Evolutionary conservation across 1,139 yeast species (phyloP).

Genomic region (Wickerhamomyces sp.): DNA sequence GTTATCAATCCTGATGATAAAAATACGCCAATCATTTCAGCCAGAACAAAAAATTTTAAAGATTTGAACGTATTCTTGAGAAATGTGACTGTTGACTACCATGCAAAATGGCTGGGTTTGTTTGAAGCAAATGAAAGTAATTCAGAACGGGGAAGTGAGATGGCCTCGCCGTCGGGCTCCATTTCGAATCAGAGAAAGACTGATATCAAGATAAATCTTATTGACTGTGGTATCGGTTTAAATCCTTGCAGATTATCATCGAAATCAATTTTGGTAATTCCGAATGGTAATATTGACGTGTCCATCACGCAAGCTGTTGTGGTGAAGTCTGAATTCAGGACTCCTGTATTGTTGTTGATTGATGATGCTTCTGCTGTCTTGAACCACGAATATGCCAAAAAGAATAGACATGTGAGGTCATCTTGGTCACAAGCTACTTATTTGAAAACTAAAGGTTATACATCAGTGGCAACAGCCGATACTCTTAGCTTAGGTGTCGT

Average conservation of each 20-base stretch:
- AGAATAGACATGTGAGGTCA: slow-evolving; percentile 15
- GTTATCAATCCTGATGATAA: slow-evolving; percentile 27
- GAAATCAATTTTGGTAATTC: slow-evolving; percentile 45
- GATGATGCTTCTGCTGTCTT: slow-evolving; percentile 46
- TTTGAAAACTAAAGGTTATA: slow-evolving; percentile 37
- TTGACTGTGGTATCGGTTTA: slow-evolving; percentile 52
- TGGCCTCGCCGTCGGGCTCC: slow-evolving; percentile 4
- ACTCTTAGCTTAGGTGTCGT: slow-evolving; percentile 28
- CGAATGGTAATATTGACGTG: slow-evolving; percentile 49
- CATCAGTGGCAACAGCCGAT: slow-evolving; percentile 40
- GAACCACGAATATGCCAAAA: slow-evolving; percentile 19
- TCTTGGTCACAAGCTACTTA: slow-evolving; percentile 31
- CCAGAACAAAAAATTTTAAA: slow-evolving; percentile 25
- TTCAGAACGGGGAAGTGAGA: slow-evolving; percentile 3
- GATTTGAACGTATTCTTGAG: slow-evolving; percentile 36
- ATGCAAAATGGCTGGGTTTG: slow-evolving; percentile 48
- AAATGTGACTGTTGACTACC: slow-evolving; percentile 44
- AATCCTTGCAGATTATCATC: slow-evolving; percentile 54
- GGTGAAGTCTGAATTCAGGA: slow-evolving; percentile 41
- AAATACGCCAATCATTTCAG: slow-evolving; percentile 30
- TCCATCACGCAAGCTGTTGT: slow-evolving; percentile 32
- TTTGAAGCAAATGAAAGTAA: slow-evolving; percentile 10
- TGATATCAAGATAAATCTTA: slow-evolving; percentile 41
- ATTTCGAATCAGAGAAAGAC: slow-evolving; percentile 10
- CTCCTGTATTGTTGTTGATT: slow-evolving; percentile 43